These are phyloP conservation scores for Hymenoscyphus fraxineus DNA, from an alignment of 2,329 filamentous ascomycete species.

Conservation along the genomic window DNA sequence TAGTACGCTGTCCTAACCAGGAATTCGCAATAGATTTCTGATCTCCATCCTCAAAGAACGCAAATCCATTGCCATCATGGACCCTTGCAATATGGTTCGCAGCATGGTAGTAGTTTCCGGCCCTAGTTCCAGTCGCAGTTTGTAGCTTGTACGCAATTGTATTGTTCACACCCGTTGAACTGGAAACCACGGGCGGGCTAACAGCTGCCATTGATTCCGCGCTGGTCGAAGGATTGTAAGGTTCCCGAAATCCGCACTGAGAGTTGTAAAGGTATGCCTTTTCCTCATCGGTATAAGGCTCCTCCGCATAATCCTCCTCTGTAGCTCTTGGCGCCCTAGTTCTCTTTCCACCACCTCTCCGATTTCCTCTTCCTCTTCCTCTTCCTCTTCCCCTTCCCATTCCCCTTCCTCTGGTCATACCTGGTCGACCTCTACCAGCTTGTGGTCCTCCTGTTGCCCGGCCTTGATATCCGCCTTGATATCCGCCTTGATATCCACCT, in stretches of 20 bases:
- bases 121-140: slow-evolving; percentile 25
- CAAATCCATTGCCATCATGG: slow-evolving; percentile 19
- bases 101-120: slow-evolving; percentile 15
- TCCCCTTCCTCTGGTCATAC: background rate
- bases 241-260: slow-evolving; percentile 24
- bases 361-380: slow-evolving; percentile 13
- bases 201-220: slow-evolving; percentile 21
- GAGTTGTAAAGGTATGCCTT: slow-evolving; percentile 22
- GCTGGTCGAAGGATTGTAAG: slow-evolving; percentile 29
- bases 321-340: slow-evolving; percentile 8
- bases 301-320: slow-evolving; percentile 16
- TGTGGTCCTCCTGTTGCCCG: background rate
- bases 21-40: slow-evolving; percentile 20
- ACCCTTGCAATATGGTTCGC: slow-evolving; percentile 23
- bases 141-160: slow-evolving; percentile 29
- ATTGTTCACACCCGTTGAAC: slow-evolving; percentile 24
- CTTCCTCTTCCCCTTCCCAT: slow-evolving; percentile 14
- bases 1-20: slow-evolving; percentile 13
- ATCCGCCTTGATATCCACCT: background rate
- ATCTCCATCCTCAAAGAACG: slow-evolving; percentile 29
- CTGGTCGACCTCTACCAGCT: slow-evolving; percentile 10
- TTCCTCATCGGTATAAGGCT: slow-evolving; percentile 26
- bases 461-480: background rate
- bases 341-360: slow-evolving; percentile 24
- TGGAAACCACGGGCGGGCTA: slow-evolving; percentile 27